Evolutionary conservation across 352 stramenopile species (phyloP).

Genomic region (Globisporangium spinosum): DNA sequence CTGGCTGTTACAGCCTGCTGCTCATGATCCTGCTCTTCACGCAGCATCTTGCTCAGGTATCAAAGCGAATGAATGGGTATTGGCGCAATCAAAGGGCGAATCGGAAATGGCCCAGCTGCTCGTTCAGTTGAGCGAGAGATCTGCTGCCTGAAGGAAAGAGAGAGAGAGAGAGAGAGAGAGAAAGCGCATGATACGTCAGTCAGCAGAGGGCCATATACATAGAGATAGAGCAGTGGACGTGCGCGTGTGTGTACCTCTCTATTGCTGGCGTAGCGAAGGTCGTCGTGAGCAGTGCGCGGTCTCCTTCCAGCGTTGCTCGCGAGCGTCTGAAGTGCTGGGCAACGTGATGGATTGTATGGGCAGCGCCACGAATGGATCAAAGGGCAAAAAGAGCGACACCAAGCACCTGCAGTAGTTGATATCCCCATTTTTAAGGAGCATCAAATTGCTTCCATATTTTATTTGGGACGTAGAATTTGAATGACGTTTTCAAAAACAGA

Average conservation of each 20-base stretch:
- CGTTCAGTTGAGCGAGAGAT: not conserved
- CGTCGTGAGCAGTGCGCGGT: not conserved
- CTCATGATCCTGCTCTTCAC: not conserved
- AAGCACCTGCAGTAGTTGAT: not conserved
- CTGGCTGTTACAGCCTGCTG: not conserved
- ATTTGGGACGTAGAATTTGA: not conserved
- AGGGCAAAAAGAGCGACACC: not conserved
- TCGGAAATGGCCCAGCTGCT: not conserved
- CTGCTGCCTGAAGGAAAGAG: not conserved
- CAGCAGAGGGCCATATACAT: not conserved
- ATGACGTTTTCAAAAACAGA: not conserved
- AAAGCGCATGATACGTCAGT: not conserved
- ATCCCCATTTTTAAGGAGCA: not conserved
- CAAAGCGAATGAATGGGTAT: not conserved
- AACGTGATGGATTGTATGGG: slow-evolving; percentile 3
- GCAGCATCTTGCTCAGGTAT: not conserved
- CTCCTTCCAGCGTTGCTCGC: not conserved
- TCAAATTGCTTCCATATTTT: not conserved
- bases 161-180: slow-evolving; percentile 3
- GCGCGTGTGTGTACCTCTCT: not conserved
- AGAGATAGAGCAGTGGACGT: not conserved
- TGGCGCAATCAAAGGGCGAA: slow-evolving; percentile 7
- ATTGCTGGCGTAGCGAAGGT: slow-evolving; percentile 6
- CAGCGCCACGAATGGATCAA: slow-evolving; percentile 8
- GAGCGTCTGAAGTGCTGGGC: not conserved